A percentile compares a stretch with the other conserved stretches of the same genome.
phyloP scores from a whole-genome alignment of 2,329 filamentous ascomycete species.

The Tolypocladium inflatum region DNA sequence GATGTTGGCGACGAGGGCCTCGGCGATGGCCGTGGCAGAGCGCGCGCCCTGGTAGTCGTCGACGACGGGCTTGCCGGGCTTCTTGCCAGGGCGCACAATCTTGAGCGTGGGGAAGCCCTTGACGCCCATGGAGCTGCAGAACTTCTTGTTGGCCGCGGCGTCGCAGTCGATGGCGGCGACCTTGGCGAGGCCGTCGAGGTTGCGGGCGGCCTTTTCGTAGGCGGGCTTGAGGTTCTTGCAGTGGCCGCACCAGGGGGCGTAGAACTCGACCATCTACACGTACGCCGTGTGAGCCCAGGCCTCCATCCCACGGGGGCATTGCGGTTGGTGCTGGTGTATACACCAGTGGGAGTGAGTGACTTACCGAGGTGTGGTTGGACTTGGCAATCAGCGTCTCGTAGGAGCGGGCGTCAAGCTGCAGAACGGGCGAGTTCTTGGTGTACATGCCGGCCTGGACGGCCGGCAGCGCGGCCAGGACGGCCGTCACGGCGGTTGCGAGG shows the following conservation, averaged over 20 bases:
- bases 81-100: conserved; percentile 79
- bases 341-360: conserved; percentile 17
- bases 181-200: conserved; percentile 83
- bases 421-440: conserved; percentile 73
- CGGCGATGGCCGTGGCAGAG: conserved; percentile 77
- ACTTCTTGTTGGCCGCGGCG: conserved; percentile 79
- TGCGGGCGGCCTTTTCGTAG: conserved; percentile 88
- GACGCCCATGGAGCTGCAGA: conserved; percentile 79
- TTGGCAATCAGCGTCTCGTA: conserved; percentile 77
- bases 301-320: too few species aligned
- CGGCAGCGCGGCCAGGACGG: conserved; percentile 32
- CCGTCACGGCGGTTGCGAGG: conserved; percentile 5
- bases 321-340: too few species aligned
- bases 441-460: conserved; percentile 68
- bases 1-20: conserved; percentile 77
- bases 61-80: conserved; percentile 64
- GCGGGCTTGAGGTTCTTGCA: conserved; percentile 93
- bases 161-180: conserved; percentile 95
- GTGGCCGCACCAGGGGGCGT: conserved; percentile 95
- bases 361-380: conserved; percentile 86
- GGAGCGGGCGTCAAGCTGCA: conserved; percentile 69
- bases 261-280: conserved; percentile 66
- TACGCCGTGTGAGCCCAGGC: not conserved
- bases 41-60: conserved; percentile 87
- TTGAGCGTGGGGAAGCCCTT: conserved; percentile 95